Base-by-base conservation (phyloP, 1,284 basidiomycete species). In the Trametes polyzona region DNA sequence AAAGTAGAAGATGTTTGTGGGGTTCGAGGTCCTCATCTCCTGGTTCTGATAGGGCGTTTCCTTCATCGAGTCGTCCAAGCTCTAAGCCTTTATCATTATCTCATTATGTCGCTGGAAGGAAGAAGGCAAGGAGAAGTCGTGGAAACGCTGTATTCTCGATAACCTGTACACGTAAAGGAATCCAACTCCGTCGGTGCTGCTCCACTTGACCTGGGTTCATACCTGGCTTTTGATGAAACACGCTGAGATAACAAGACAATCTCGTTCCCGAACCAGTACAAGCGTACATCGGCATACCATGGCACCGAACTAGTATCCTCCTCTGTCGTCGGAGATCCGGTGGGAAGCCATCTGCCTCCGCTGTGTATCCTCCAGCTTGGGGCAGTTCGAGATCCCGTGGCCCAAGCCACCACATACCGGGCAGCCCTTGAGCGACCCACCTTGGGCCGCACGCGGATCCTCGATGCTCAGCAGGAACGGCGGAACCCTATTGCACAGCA, bases 371-470 rank as follows among this genome's bases (percentile, higher is more conserved):
- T 98, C 96, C 58, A 98, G 77, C 74, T 99, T 99, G 16, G 97
- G 97, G 70, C 97, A 99, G 68, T 96, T 95, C 9, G 88, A 87
- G 55, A 98, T 91, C 23, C 85, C 88, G 69, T 99, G 97, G 26
- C 96, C 96, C 48, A 99, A 84, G 69, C 93, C 97, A 71, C 97
- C 97, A 78, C 97, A 99, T 32, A 98, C 92, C 1, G 95, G 90
- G 76, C 97, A 99, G 17, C 96, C 95, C 59, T 87, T 90, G 62
- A 94, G 74, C 3, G 82, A 80, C 3, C 87, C 90, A 14, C 90
- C 91, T 61, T 90, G 88, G 0, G 82, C 84, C 1, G 86, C 88
- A 49, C 93, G 86, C 12, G 96, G 95, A 74, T 99, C 97, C 39
- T 98, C 95, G 64, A 99, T 90, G 1, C 87, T 91, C 47, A 84